Evolutionary conservation across 345 rosid species (phyloP), one percentile per base, ranked within the genome.

Genomic region (Pistacia atlantica): DNA sequence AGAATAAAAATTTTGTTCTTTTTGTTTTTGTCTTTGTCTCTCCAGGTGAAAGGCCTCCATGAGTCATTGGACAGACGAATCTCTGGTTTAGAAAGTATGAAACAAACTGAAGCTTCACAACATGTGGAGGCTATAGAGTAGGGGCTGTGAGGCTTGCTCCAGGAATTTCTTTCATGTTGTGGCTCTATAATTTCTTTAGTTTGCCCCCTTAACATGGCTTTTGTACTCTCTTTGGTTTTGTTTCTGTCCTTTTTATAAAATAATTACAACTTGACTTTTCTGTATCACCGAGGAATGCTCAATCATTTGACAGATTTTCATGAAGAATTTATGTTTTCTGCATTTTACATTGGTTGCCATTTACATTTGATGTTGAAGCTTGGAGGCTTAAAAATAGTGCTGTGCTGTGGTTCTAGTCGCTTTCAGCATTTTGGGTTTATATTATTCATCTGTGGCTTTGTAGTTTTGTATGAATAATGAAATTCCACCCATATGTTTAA

Each of bases 11-110:
- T 45, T 16, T 45, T 25, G 7, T 11, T 71, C 45, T 13, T 13
- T 22, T 60, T 42, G 46, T 5, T 42, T 42, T 42, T 42, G 22
- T 31, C 35, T 63, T 49, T 38, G 16, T 64, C 42, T 54, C 67
- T 75, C 25, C 83, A 91, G 99, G 90, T 89, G 74, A 87, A 88
- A 84, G 77, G 85, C 35, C 84, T 90, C 58, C 92, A 90, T 4
- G 90, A 87, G 45, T 87, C 97, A 4, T 83, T 95, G 63, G 96
- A 95, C 75, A 84, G 84, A 75, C 86, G 97, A 81, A 89, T 95
- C 79, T 88, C 90, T 33, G 66, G 81, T 22, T 83, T 95, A 85
- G 99, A 95, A 84, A 91, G 85, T 79, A 73, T 90, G 89, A 95
- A 90, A 81, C 92, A 83, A 84, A 80, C 81, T 71, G 97, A 93